These are phyloP conservation scores for Penicillium daleae DNA, from an alignment of 495 filamentous ascomycete genomes.

Conservation along the genomic window DNA sequence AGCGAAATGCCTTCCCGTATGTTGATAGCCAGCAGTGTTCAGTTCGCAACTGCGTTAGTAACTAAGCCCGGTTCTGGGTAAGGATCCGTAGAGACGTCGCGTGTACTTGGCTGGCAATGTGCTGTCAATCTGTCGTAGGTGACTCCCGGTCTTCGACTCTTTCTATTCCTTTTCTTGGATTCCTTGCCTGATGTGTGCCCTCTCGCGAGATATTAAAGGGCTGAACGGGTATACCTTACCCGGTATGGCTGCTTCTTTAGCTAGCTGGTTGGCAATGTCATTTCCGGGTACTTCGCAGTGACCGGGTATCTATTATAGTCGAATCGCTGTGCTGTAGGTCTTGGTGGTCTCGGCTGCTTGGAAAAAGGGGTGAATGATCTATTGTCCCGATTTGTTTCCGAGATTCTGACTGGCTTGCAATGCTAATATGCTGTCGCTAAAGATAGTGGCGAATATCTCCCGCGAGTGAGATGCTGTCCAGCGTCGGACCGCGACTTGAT, in stretches of 20 bases:
- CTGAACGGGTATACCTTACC: constrained; percentile 8
- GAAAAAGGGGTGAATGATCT: not conserved
- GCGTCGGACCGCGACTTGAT: not conserved
- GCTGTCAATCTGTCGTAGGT: constrained; percentile 10
- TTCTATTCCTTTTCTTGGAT: constrained; percentile 5
- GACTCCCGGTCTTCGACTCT: not conserved
- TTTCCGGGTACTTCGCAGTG: constrained; percentile 9
- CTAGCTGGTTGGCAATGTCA: constrained; percentile 10
- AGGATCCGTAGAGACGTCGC: constrained; percentile 5
- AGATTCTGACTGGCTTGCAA: constrained; percentile 4
- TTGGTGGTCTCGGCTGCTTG: constrained; percentile 1
- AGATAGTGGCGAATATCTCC: not conserved
- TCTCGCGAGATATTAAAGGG: constrained; percentile 6
- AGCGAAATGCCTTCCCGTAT: constrained; percentile 9
- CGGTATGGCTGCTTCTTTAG: constrained; percentile 10
- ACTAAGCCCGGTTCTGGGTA: constrained; percentile 11
- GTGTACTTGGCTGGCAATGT: constrained; percentile 5
- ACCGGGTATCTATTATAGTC: not conserved
- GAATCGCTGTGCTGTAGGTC: not conserved
- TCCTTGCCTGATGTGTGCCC: not conserved
- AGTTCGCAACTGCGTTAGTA: constrained; percentile 9
- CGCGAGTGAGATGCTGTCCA: not conserved
- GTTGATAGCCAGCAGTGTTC: constrained; percentile 12
- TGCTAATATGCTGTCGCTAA: constrained; percentile 2
- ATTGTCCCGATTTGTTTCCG: constrained; percentile 4